Evolutionary conservation across 306 rosid species (phyloP), one percentile per base, ranked within the genome.

Genomic region (Casuarina cunninghamiana): DNA sequence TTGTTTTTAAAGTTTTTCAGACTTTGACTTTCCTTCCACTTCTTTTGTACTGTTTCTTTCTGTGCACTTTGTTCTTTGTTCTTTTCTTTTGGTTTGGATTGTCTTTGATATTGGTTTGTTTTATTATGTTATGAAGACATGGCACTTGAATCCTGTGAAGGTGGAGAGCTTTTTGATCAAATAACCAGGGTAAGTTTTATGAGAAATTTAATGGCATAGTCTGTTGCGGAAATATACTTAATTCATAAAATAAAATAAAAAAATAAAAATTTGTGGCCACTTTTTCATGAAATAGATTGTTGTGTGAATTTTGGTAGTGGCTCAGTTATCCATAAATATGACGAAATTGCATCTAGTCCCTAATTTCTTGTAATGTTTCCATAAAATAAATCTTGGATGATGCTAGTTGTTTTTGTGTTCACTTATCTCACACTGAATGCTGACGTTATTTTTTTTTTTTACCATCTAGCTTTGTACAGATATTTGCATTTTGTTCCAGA

Each of bases 121-220:
- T 77, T 49, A 9, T 63, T 63, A 76, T 75, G 66, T 43, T 69
- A 48, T 80, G 89, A 87, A 96, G 99, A 96, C 80, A 96, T 96
- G 99, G 99, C 98, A 72, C 94, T 96, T 80, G 99, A 96, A 79
- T 96, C 99, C 79, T 96, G 99, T 79, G 99, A 96, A 89, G 99
- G 99, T 49, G 99, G 99, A 82, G 99, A 96, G 69, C 99, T 96
- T 79, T 96, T 96, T 87, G 99, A 96, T 83, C 99, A 93, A 86
- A 96, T 96, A 85, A 90, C 90, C 80, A 91, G 98, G 96, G 99
- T 96, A 88, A 89, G 97, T 83, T 77, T 26, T 75, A 62, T 57
- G 21, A 50, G 57, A 62, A 32, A 62, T 57, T 48, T 77, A 21
- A 72, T 49, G 61, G 48, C 54, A 58, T 76, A 38, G 32, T 26